Percentiles rank a stretch among this genome's conserved stretches.
Conservation (phyloP, 441 rosid species). For the Populus hybrid region DNA sequence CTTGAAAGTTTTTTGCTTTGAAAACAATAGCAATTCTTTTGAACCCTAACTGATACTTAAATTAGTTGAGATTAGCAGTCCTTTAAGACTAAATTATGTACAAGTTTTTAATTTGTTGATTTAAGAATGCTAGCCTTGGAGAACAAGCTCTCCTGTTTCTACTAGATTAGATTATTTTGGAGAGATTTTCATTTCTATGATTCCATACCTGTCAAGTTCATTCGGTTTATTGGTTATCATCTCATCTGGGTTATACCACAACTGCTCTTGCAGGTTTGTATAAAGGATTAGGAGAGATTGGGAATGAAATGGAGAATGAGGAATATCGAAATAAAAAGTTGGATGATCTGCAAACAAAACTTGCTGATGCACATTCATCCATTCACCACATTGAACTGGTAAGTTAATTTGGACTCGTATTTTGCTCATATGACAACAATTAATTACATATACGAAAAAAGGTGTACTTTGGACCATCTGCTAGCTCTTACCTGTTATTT, state of each 20-base stretch:
- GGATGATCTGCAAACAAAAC: slow-evolving; percentile 76
- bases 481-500: background rate
- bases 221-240: background rate
- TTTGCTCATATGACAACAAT: background rate
- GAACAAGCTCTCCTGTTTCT: background rate
- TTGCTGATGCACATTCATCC: slow-evolving; percentile 72
- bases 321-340: slow-evolving; percentile 63
- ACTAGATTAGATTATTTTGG: background rate
- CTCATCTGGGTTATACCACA: slow-evolving; percentile 6
- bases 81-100: too few relatives aligned
- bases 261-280: slow-evolving; percentile 51
- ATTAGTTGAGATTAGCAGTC: too few relatives aligned
- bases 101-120: too few relatives aligned
- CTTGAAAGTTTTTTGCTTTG: too few relatives aligned
- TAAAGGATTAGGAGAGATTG: slow-evolving; percentile 69
- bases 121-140: too few relatives aligned
- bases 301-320: slow-evolving; percentile 90
- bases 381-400: slow-evolving; percentile 70
- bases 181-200: background rate
- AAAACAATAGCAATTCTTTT: too few relatives aligned
- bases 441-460: background rate
- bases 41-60: too few relatives aligned
- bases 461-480: background rate
- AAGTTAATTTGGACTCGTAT: background rate
- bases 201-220: background rate